Percentiles rank a stretch among this genome's conserved stretches.
phyloP scores from a whole-genome alignment of 371 early-diverging fungal species.

The Polyrhizophydium stewartii region DNA sequence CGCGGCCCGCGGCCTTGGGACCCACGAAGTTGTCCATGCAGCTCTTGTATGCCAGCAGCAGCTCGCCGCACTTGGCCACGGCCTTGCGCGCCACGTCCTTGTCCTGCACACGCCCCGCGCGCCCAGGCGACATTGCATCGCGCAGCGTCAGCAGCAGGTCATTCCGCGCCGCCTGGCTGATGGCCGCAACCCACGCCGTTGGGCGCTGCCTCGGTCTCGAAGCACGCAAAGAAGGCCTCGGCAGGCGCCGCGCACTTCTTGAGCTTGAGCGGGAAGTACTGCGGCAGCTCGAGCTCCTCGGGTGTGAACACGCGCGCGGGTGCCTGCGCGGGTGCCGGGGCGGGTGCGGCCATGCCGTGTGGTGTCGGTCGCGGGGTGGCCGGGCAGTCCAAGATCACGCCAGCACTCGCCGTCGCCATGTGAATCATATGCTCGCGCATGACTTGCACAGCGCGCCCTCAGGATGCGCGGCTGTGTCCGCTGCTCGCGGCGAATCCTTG shows the following conservation, averaged over 20 bases:
- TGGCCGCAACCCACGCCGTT: slow-evolving; percentile 22
- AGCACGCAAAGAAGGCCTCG: slow-evolving; percentile 43
- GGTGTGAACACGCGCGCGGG: no score
- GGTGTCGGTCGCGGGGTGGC: no score
- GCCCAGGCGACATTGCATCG: background rate
- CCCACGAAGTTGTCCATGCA: slow-evolving; percentile 39
- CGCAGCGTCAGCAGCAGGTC: background rate
- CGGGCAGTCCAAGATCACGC: no score
- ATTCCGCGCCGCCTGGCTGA: background rate
- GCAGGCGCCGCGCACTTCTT: slow-evolving; percentile 30
- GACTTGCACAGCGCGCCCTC: no score
- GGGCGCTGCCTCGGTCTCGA: slow-evolving; percentile 28
- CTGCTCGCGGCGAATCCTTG: no score
- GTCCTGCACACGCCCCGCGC: slow-evolving; percentile 17
- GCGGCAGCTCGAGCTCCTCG: slow-evolving; percentile 17
- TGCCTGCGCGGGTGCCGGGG: no score
- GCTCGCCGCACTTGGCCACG: slow-evolving; percentile 21
- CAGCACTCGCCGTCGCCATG: no score
- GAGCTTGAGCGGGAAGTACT: slow-evolving; percentile 40
- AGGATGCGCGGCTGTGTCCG: no score
- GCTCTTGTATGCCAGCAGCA: slow-evolving; percentile 28
- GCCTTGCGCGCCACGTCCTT: slow-evolving; percentile 28
- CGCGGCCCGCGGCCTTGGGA: slow-evolving; percentile 13
- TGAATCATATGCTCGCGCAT: no score
- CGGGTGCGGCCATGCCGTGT: no score